Conservation (phyloP, 1,284 basidiomycete species). For the Cystobasidium slooffiae region DNA sequence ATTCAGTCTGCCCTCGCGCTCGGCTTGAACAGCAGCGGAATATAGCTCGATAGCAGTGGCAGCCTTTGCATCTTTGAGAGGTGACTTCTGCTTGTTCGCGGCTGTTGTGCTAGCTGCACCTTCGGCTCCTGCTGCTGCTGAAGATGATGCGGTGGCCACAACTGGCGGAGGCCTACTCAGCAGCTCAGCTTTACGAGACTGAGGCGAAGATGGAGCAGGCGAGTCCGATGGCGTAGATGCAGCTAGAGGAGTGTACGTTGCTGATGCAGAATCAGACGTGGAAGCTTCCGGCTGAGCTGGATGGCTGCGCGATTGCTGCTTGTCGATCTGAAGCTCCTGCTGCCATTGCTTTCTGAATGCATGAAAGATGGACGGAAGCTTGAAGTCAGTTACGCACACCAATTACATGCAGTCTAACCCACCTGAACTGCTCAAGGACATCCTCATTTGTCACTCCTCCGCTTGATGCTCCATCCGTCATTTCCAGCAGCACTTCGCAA, state of each 20-base stretch:
- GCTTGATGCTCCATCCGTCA: slow-evolving; percentile 12
- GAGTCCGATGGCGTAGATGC: slow-evolving; percentile 6
- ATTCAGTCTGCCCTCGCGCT: slow-evolving; percentile 50
- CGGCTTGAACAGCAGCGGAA: slow-evolving; percentile 46
- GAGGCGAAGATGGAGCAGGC: slow-evolving; percentile 15
- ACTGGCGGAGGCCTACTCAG: slow-evolving; percentile 25
- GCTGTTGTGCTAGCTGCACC: background rate
- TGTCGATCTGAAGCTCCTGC: slow-evolving; percentile 22
- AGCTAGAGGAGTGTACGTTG: background rate
- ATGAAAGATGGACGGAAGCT: too few relatives aligned
- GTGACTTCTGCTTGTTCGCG: background rate
- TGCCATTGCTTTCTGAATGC: slow-evolving; percentile 20
- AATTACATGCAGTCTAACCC: too few relatives aligned
- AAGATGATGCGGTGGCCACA: background rate
- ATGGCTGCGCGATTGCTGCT: background rate
- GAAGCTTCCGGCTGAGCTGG: slow-evolving; percentile 7
- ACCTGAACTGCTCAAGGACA: slow-evolving; percentile 33
- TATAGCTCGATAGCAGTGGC: slow-evolving; percentile 51
- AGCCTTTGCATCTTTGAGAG: background rate
- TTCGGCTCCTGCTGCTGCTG: background rate
- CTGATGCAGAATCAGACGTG: background rate
- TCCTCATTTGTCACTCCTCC: slow-evolving; percentile 14
- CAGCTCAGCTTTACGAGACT: slow-evolving; percentile 27
- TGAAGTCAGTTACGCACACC: too few relatives aligned
- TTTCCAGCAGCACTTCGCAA: background rate